Evolutionary conservation across 441 rosid species (phyloP).

Genomic region (Raphanus hybrid): DNA sequence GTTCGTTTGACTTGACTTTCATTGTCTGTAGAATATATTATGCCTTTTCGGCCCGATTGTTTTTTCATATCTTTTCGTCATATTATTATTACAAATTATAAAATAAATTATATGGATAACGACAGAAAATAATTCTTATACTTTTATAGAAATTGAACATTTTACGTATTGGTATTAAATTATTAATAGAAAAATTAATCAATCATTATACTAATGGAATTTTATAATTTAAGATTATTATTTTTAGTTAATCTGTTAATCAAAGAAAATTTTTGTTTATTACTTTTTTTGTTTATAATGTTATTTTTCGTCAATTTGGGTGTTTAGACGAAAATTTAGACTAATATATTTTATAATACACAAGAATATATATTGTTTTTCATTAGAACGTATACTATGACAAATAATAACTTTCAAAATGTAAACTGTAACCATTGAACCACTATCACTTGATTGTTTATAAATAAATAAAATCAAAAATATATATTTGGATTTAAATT

Average conservation of each 20-base stretch:
- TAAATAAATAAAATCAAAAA: no score
- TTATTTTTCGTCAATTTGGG: not conserved
- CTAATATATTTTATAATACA: not conserved
- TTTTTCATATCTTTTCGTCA: no score
- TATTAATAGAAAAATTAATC: not conserved
- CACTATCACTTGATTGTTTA: not conserved
- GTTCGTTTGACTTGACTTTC: slow-evolving; percentile 12
- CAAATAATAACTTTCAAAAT: not conserved
- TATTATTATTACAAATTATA: not conserved
- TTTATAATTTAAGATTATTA: not conserved
- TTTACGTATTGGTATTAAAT: not conserved
- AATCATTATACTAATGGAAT: not conserved
- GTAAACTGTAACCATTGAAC: not conserved
- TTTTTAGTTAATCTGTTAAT: not conserved
- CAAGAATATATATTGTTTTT: not conserved
- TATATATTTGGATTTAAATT: not conserved
- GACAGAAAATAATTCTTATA: no score
- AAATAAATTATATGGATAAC: no score
- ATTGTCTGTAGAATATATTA: not conserved
- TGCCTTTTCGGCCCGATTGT: not conserved
- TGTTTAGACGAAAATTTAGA: not conserved
- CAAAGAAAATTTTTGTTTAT: not conserved
- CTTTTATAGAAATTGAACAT: not conserved
- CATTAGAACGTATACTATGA: not conserved
- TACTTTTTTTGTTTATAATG: no score